Percentiles rank a stretch among this genome's conserved stretches.
Evolutionary conservation across 1,139 yeast genomes (phyloP).

Genomic region (Lodderomyces parapsilosis): DNA sequence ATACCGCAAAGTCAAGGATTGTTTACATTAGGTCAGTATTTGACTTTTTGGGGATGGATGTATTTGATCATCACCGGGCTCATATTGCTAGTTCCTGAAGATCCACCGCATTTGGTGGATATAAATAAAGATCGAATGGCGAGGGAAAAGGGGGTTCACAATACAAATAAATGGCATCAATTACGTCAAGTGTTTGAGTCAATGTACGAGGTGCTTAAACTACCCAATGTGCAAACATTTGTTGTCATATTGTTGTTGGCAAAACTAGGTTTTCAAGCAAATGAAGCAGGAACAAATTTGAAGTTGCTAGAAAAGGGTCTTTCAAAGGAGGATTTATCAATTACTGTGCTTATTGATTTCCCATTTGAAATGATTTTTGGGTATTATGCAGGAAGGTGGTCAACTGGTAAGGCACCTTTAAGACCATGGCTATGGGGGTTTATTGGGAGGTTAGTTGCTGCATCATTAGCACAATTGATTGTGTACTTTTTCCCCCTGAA

Average conservation of each 20-base stretch:
- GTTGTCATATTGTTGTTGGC: slow-evolving; percentile 74
- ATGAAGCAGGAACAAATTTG: slow-evolving; percentile 92
- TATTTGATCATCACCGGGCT: slow-evolving; percentile 64
- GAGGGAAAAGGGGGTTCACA: slow-evolving; percentile 32
- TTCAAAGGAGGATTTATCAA: slow-evolving; percentile 88
- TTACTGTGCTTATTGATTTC: slow-evolving; percentile 89
- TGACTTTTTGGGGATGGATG: slow-evolving; percentile 73
- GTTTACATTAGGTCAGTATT: slow-evolving; percentile 70
- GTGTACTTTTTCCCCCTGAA: slow-evolving; percentile 69
- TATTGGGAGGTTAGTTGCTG: slow-evolving; percentile 79
- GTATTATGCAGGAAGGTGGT: slow-evolving; percentile 95
- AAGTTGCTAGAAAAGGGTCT: slow-evolving; percentile 92
- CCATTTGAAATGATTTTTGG: slow-evolving; percentile 96
- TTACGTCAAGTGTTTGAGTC: slow-evolving; percentile 60
- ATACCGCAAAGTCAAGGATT: slow-evolving; percentile 65
- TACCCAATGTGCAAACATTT: slow-evolving; percentile 75
- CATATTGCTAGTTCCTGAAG: slow-evolving; percentile 60
- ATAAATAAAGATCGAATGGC: slow-evolving; percentile 39
- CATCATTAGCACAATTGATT: slow-evolving; percentile 69
- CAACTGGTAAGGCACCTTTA: slow-evolving; percentile 68
- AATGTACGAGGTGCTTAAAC: slow-evolving; percentile 73
- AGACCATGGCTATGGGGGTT: slow-evolving; percentile 91
- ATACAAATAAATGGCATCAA: slow-evolving; percentile 26
- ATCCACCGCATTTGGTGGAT: slow-evolving; percentile 52
- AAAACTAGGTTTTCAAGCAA: slow-evolving; percentile 91